Evolutionary conservation across 2,329 filamentous ascomycete species (phyloP).

Genomic region (Apiospora pterosperma): DNA sequence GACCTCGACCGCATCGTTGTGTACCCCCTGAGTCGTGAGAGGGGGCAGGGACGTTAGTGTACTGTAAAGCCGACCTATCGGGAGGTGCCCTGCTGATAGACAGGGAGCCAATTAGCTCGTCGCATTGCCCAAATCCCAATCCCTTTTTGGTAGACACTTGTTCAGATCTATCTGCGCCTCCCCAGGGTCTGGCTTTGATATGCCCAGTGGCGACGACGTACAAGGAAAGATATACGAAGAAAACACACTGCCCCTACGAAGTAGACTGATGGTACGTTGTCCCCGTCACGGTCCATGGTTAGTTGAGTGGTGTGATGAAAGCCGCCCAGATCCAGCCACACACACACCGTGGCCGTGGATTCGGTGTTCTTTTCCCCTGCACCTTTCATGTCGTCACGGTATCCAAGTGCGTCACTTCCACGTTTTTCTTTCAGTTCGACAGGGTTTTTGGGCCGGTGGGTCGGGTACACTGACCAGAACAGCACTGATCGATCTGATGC

Average conservation of each 20-base stretch:
- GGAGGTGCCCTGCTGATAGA: not conserved
- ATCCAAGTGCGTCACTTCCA: not conserved
- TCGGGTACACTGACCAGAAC: too few species aligned
- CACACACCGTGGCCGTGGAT: not conserved
- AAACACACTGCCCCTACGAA: too few species aligned
- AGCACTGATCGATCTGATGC: not conserved
- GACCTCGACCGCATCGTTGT: slow-evolving; percentile 59
- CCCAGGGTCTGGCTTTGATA: too few species aligned
- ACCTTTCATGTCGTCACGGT: not conserved
- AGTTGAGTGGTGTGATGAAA: not conserved
- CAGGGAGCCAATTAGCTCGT: not conserved
- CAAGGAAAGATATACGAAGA: too few species aligned
- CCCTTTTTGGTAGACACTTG: not conserved
- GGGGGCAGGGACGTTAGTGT: not conserved
- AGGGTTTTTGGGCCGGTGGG: not conserved
- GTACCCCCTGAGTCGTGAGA: slow-evolving; percentile 45
- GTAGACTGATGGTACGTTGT: not conserved
- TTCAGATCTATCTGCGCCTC: too few species aligned
- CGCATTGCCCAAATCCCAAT: not conserved
- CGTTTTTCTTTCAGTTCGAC: not conserved
- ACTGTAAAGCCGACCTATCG: not conserved
- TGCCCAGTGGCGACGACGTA: too few species aligned
- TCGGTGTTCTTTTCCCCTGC: not conserved
- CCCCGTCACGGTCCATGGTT: not conserved
- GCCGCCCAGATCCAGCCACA: not conserved